Conservation (phyloP, 768 basidiomycete species). For the Naematelia encephala region DNA sequence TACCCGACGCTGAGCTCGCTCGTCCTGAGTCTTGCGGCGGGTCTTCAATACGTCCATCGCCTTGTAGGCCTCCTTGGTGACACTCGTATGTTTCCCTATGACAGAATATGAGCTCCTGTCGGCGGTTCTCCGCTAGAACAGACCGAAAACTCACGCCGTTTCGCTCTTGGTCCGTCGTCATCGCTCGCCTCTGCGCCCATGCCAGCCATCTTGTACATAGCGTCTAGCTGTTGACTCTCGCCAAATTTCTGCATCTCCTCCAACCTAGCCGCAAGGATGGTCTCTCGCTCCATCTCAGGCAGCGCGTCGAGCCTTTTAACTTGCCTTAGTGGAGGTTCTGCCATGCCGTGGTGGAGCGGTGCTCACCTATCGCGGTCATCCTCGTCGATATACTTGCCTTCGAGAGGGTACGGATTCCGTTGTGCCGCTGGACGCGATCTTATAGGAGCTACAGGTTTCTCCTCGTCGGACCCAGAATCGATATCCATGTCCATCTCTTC, state of each 20-base stretch:
- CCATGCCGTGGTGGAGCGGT: not conserved
- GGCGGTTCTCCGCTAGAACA: no score
- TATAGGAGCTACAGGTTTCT: conserved; percentile 8
- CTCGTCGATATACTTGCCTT: conserved; percentile 85
- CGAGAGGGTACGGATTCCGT: conserved; percentile 76
- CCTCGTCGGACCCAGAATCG: conserved; percentile 22
- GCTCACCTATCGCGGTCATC: conserved; percentile 74
- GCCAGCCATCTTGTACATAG: conserved; percentile 55
- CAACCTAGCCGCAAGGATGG: conserved; percentile 70
- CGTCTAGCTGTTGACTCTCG: conserved; percentile 68
- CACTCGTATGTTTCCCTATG: conserved; percentile 65
- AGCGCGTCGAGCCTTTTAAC: conserved; percentile 65
- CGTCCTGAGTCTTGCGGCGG: conserved; percentile 80
- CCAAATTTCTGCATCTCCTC: conserved; percentile 75
- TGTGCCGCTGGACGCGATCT: conserved; percentile 52
- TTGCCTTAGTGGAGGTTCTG: not conserved
- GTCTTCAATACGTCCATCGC: conserved; percentile 67
- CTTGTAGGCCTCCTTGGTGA: conserved; percentile 46
- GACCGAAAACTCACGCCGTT: conserved; percentile 67
- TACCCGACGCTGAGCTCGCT: conserved; percentile 68
- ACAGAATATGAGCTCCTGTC: not conserved
- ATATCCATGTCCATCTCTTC: conserved; percentile 34
- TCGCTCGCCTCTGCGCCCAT: conserved; percentile 47
- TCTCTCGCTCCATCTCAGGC: conserved; percentile 86
- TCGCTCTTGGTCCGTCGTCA: conserved; percentile 57